Conservation (phyloP, 1,284 basidiomycete genomes). For the Moesziomyces parantarcticus region DNA sequence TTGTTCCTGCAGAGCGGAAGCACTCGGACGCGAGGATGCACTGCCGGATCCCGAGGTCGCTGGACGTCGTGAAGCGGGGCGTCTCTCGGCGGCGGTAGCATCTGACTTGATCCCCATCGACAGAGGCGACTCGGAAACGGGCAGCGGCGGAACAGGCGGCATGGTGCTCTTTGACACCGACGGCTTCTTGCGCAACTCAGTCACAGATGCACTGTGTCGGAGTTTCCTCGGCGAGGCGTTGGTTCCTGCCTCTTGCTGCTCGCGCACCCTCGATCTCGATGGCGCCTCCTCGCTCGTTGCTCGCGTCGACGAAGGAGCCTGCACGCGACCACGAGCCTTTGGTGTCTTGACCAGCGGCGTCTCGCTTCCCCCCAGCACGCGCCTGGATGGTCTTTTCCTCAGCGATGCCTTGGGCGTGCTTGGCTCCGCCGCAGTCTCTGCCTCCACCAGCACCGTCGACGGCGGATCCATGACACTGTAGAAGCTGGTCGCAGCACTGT, state of each 20-base stretch:
- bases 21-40: not conserved
- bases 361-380: not conserved
- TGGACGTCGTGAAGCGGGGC: not conserved
- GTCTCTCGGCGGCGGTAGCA: not conserved
- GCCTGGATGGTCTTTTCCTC: constrained; percentile 13
- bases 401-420: constrained; percentile 27
- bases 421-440: not conserved
- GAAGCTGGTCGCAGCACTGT: constrained; percentile 10
- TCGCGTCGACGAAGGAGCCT: constrained; percentile 12
- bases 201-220: constrained; percentile 25
- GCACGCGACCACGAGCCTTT: constrained; percentile 12
- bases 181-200: constrained; percentile 27
- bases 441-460: not conserved
- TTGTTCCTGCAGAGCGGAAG: too few species aligned
- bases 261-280: constrained; percentile 2
- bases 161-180: constrained; percentile 2
- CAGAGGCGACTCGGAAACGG: not conserved
- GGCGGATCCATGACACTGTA: constrained; percentile 2
- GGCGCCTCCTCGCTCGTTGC: constrained; percentile 43
- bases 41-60: constrained; percentile 4
- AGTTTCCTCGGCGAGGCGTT: constrained; percentile 20
- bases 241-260: not conserved
- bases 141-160: constrained; percentile 14
- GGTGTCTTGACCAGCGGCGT: constrained; percentile 18
- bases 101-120: not conserved